Base-by-base conservation (phyloP, 75 land plant genomes). In the Azolla pinnata region DNA sequence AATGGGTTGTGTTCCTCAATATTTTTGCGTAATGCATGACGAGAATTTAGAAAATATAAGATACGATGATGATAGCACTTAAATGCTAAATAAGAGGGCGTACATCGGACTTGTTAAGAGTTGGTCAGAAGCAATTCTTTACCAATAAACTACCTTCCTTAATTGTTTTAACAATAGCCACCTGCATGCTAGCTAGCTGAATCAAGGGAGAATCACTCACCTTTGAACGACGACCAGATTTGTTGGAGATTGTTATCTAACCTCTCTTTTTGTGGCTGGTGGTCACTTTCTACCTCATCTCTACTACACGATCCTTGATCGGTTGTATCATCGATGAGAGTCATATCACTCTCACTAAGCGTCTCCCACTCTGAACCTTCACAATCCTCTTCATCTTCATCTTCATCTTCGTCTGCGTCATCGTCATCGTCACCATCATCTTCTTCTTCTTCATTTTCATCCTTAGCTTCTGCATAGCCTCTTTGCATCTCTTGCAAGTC, bases 341-440 rank as follows among this genome's bases (percentile, higher is more conserved):
- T 52, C 28, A 52, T 52, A 35, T 57, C 59, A 54, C 64, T 68
- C 48, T 68, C 71, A 51, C 71, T 68, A 20, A 64, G 64, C 27
- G 71, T 68, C 42, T 68, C 71, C 71, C 71, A 68, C 31, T 68
- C 71, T 2, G 71, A 68, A 24, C 54, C 71, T 18, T 60, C 70
- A 14, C 60, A 63, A 23, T 47, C 70, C 19, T 68, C 71, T 16
- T 68, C 71, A 32, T 59, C 69, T 31, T 42, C 46, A 29, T 67
- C 61, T 21, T 52, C 54, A 24, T 23, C n/a, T 14, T 52, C 24
- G 7, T 18, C 24, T 2, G 52, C 54, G 24, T 66, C 68, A 33
- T 66, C 60, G 29, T 50, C 44, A 4, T 57, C 60, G n/a, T n/a
- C n/a, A n/a, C n/a, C n/a, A n/a, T n/a, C n/a, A n/a, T n/a, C n/a